Evolutionary conservation across 2,329 filamentous ascomycete genomes (phyloP), one percentile per base, ranked within the genome.

Genomic region (Pseudogymnoascus sp.): DNA sequence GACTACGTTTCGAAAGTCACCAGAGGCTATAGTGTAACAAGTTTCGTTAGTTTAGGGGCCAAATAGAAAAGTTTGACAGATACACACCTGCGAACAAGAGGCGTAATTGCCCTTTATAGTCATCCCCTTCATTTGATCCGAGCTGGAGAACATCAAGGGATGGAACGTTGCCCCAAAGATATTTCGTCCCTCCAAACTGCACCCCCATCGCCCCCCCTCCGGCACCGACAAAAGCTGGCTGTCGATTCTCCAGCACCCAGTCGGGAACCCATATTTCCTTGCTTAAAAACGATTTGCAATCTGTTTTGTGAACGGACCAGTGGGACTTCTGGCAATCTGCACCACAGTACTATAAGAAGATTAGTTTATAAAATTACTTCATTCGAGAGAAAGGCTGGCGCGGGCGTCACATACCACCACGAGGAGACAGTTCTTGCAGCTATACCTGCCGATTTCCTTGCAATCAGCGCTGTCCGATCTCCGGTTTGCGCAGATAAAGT

Each of bases 1-100:
- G 60, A 79, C 61, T 3, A 77, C 65, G 61, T 80, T 78, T 39
- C 77, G 69, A 5, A 74, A 60, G 62, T 79, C 76, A 6, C 75
- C 77, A 8, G 77, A 79, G 4, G 75, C 77, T 77, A 59, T 58
- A 6, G 50, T n/a, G 54, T 20, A 35, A 61, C 47, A 8, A 54
- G 57, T 58, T 14, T 50, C 30, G 34, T 57, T 32, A n/a, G 60
- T 43, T 12, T 57, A n/a, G 28, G 57, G 50, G n/a, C 41, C n/a
- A 3, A 61, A 25, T 28, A 61, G 47, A 4, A 4, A 58, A 60
- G 28, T 65, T 61, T 12, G 9, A 59, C 16, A 65, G 62, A 16
- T 64, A 65, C 6, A 67, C 63, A 62, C 61, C 63, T 70, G 71
- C 69, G 2, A 74, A 74, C 38, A 75, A 77, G 1, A 76, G 67